phyloP scores from a whole-genome alignment of 2,329 filamentous ascomycete species.

The Pseudocercospora vitis region DNA sequence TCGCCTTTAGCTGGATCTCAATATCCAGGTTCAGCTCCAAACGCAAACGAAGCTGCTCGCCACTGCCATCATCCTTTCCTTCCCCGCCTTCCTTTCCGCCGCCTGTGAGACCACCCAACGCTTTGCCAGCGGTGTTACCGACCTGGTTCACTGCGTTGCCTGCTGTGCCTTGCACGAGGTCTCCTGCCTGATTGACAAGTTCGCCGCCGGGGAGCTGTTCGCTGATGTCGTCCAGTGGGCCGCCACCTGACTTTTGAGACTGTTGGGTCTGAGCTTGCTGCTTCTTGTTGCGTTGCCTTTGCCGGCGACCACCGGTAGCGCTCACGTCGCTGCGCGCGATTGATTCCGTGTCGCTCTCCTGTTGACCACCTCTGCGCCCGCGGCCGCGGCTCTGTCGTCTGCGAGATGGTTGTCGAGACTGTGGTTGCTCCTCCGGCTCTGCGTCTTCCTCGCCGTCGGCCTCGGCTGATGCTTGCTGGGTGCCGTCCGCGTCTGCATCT shows the following conservation, averaged over 20 bases:
- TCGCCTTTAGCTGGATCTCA: conserved; percentile 64
- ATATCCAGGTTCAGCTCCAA: conserved; percentile 63
- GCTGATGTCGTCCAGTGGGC: conserved; percentile 57
- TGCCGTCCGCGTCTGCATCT: conserved; percentile 35
- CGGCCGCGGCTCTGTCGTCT: conserved; percentile 53
- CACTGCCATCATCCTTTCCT: conserved; percentile 42
- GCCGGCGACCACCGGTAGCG: conserved; percentile 55
- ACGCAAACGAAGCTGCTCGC: conserved; percentile 56
- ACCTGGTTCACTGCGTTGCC: conserved; percentile 48
- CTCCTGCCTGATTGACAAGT: conserved; percentile 52
- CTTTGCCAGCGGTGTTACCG: conserved; percentile 47
- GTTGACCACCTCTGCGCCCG: conserved; percentile 43
- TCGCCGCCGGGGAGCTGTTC: conserved; percentile 56
- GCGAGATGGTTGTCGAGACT: conserved; percentile 45
- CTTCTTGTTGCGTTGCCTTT: conserved; percentile 55
- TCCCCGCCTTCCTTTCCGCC: conserved; percentile 38
- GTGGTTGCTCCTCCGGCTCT: conserved; percentile 46
- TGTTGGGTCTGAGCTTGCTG: conserved; percentile 42
- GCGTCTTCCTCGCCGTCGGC: conserved; percentile 43
- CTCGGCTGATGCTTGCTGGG: conserved; percentile 42
- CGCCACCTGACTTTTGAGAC: conserved; percentile 45
- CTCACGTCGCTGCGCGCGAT: conserved; percentile 56
- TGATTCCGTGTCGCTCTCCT: conserved; percentile 55
- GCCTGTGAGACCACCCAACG: conserved; percentile 51
- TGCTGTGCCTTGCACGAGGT: conserved; percentile 58